These are phyloP conservation scores for Penicillium ochrochloron DNA, from an alignment of 495 filamentous ascomycete species.

Conservation along the genomic window DNA sequence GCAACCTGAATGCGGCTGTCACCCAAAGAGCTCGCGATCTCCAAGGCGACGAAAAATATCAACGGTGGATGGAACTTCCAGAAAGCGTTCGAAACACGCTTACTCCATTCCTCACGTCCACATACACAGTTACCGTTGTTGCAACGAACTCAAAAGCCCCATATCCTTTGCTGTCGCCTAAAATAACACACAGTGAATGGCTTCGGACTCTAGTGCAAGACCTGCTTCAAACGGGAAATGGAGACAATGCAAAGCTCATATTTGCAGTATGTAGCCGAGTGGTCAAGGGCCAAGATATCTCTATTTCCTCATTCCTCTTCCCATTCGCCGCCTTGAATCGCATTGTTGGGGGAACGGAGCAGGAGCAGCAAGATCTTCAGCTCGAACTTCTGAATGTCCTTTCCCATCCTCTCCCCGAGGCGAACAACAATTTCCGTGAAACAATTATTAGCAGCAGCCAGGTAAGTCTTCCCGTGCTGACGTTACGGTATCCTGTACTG, in stretches of 20 bases:
- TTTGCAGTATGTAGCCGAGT: conserved; percentile 81
- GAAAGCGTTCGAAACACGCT: conserved; percentile 76
- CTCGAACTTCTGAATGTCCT: conserved; percentile 74
- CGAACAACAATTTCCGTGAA: conserved; percentile 61
- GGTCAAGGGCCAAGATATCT: conserved; percentile 79
- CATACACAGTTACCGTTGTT: conserved; percentile 70
- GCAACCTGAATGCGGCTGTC: conserved; percentile 66
- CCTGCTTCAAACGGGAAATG: conserved; percentile 73
- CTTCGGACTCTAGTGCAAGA: conserved; percentile 78
- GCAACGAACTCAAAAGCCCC: conserved; percentile 51
- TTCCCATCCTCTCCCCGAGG: conserved; percentile 58
- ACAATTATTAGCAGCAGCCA: conserved; percentile 81
- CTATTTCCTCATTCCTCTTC: conserved; percentile 82
- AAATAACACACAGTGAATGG: conserved; percentile 76
- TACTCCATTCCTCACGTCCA: conserved; percentile 82
- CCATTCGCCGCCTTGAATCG: conserved; percentile 84
- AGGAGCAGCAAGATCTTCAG: conserved; percentile 68
- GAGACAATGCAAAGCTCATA: conserved; percentile 68
- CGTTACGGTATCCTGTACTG: conserved; percentile 11
- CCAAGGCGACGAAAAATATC: conserved; percentile 59
- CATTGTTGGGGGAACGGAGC: conserved; percentile 68
- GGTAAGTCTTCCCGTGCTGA: conserved; percentile 51
- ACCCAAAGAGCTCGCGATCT: conserved; percentile 56
- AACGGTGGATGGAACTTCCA: conserved; percentile 76
- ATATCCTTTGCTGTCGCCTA: conserved; percentile 77